Conservation (phyloP, 345 rosid genomes). For the Eucalyptus fibrosa region DNA sequence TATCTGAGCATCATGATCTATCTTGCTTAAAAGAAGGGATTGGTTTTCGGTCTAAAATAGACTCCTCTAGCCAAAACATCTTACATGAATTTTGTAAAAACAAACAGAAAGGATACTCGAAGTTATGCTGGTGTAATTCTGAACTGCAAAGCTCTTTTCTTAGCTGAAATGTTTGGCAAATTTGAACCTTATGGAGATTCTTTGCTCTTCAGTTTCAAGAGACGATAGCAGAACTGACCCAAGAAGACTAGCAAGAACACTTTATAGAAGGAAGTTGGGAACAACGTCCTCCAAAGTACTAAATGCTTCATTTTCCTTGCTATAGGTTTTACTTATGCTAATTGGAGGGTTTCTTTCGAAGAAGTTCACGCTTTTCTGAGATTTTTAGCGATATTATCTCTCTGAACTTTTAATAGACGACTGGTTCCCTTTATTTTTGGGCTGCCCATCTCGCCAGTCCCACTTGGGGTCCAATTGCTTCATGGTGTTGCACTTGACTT, state of each 20-base stretch:
- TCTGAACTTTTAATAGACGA: constrained; percentile 18
- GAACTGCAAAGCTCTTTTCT: too few species aligned
- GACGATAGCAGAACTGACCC: neutral
- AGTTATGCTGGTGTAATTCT: too few species aligned
- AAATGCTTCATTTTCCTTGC: neutral
- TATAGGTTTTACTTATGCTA: neutral
- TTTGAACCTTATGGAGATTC: neutral
- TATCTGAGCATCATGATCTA: too few species aligned
- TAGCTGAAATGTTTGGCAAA: neutral
- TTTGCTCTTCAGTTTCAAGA: neutral
- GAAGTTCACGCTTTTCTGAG: neutral
- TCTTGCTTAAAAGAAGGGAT: too few species aligned
- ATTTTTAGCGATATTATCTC: neutral
- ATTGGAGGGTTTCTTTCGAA: neutral
- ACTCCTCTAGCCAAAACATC: too few species aligned
- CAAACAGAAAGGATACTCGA: too few species aligned
- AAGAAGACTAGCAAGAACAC: neutral
- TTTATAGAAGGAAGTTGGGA: neutral
- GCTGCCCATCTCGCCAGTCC: too few species aligned
- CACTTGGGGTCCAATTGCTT: too few species aligned
- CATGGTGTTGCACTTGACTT: too few species aligned
- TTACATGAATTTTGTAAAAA: too few species aligned
- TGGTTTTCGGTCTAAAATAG: too few species aligned
- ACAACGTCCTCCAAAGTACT: neutral
- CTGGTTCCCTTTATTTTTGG: too few species aligned